phyloP scores from a whole-genome alignment of 148 eudicot species.

The Pouteria glomerata region DNA sequence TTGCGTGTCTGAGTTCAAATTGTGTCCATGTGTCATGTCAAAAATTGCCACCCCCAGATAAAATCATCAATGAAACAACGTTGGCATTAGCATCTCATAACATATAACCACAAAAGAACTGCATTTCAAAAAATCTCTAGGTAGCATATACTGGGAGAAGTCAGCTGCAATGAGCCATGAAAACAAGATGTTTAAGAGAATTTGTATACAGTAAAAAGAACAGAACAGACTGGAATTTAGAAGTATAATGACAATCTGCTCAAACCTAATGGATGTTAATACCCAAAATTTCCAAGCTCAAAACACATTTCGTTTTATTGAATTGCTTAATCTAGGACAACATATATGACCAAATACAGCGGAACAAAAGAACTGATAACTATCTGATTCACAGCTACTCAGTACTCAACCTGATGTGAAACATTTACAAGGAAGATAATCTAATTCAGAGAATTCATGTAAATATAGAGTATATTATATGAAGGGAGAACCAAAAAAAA shows the following conservation, averaged over 20 bases:
- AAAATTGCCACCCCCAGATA: no score
- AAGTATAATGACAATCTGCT: not conserved
- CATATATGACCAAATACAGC: not conserved
- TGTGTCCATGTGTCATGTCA: no score
- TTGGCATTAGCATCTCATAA: slow-evolving; percentile 11
- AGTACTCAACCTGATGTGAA: not conserved
- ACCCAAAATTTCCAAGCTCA: not conserved
- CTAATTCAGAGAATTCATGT: not conserved
- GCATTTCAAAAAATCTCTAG: not conserved
- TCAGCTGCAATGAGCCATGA: no score
- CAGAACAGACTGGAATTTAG: no score
- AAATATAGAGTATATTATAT: no score
- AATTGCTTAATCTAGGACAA: not conserved
- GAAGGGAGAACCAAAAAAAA: no score
- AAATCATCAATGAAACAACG: not conserved
- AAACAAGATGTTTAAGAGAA: no score
- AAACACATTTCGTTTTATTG: not conserved
- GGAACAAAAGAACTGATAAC: not conserved
- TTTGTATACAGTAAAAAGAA: not conserved
- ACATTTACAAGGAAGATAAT: not conserved
- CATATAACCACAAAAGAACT: not conserved
- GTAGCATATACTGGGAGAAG: not conserved
- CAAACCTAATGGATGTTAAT: not conserved
- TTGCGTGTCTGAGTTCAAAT: no score
- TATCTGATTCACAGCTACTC: not conserved